Base-by-base conservation (phyloP, 169 alveolate genomes). In the Theileria orientalis region DNA sequence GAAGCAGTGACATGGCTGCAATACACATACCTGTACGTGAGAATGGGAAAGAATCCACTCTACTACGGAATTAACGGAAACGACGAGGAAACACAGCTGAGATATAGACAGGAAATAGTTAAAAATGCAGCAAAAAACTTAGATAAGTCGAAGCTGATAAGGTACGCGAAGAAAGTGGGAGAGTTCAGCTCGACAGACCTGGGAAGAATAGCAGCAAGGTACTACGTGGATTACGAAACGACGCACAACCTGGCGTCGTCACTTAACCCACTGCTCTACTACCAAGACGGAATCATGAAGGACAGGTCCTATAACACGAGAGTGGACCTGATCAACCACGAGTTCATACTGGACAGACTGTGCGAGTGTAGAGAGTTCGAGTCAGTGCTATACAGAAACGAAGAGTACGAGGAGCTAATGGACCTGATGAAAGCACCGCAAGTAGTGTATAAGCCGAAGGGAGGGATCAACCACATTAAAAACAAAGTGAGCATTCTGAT, bases 1-100 rank as follows among this genome's bases (percentile, higher is more conserved):
- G 99, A 97, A 56, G 98, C 97, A 5, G 87, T 94, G 16, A 90
- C 94, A 59, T 97, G 99, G 99, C 67, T 96, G 29, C 94, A 93
- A 61, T 92, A 94, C 51, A 96, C 99, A 23, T 97, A 95, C 83
- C 92, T 95, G 21, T 93, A 87, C 61, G 94, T 96, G 3, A 86
- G 99, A 66, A 89, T 96, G 91, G 63, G 82, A 40, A 93, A 92
- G 63, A 86, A 88, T 69, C 97, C 98, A 1, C 64, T 70, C n/a
- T 70, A 90, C 25, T 96, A 96, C 74, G 98, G 98, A 11, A 78
- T 92, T 8, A 87, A 78, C 41, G 41, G 86, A 27, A 63, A 47
- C 21, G 80, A 61, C 42, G 93, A 84, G 25, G 80, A 69, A 13
- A 68, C 85, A 37, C 68, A 84, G 30, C 62, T 82, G 44, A 61